Percentiles rank a stretch among this genome's conserved stretches.
These are phyloP conservation scores for Gossypium rotundifolium DNA, from an alignment of 345 rosid genomes.

Conservation along the genomic window DNA sequence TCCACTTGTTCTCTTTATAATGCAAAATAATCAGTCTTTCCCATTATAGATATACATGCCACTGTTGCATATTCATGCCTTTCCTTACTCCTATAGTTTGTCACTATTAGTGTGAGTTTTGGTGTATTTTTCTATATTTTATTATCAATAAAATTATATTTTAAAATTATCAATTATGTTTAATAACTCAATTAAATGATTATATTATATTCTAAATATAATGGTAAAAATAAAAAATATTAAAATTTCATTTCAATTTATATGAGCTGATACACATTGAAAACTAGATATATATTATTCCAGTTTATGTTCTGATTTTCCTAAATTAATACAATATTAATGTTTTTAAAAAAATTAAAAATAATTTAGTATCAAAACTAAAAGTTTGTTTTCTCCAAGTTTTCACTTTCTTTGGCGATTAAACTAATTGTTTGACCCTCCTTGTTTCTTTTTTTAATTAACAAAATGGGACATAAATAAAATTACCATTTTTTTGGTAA, in stretches of 20 bases:
- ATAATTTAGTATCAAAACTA: not conserved
- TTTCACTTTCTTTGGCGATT: slow-evolving; percentile 22
- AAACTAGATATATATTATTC: too few relatives aligned
- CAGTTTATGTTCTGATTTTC: too few relatives aligned
- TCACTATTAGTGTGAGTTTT: not conserved
- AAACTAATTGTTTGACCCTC: slow-evolving; percentile 30
- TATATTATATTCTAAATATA: too few relatives aligned
- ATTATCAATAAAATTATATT: too few relatives aligned
- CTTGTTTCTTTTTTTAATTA: not conserved
- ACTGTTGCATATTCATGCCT: slow-evolving; percentile 21
- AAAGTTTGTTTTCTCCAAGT: not conserved
- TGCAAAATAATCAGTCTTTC: not conserved
- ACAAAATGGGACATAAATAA: not conserved
- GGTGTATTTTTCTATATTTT: too few relatives aligned
- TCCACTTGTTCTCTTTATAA: not conserved
- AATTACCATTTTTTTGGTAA: not conserved
- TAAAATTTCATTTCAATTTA: too few relatives aligned
- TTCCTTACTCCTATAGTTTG: slow-evolving; percentile 21
- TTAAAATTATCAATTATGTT: too few relatives aligned
- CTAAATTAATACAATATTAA: not conserved
- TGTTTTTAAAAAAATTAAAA: not conserved
- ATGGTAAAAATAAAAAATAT: too few relatives aligned
- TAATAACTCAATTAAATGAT: too few relatives aligned
- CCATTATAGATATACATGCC: slow-evolving; percentile 29
- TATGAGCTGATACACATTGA: too few relatives aligned